These are phyloP conservation scores for Telfairia occidentalis DNA, from an alignment of 331 rosid genomes.

Conservation along the genomic window DNA sequence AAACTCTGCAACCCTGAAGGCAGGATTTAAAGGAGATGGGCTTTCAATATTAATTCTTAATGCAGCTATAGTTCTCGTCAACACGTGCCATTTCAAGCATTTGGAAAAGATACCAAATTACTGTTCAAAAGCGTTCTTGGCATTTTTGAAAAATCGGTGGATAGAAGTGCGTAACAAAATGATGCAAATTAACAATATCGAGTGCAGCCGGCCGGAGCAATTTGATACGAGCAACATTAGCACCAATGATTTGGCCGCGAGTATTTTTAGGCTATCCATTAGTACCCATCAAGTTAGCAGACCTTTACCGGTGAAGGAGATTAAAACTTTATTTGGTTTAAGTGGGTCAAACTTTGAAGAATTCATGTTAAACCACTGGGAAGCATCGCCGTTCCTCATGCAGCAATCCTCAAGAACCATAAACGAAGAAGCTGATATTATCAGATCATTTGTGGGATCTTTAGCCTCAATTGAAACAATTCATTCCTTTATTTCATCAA, in stretches of 20 bases:
- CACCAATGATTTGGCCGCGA: constrained; percentile 43
- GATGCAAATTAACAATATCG: constrained; percentile 14
- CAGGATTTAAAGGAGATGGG: constrained; percentile 45
- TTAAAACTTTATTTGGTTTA: constrained; percentile 42
- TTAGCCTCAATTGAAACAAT: constrained; percentile 23
- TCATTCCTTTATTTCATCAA: constrained; percentile 43
- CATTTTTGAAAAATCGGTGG: constrained; percentile 36
- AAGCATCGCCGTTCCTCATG: constrained; percentile 42
- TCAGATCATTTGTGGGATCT: constrained; percentile 27
- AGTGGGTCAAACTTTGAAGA: constrained; percentile 39
- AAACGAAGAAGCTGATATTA: constrained; percentile 25
- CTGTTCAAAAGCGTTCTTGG: constrained; percentile 23
- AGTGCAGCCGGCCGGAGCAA: constrained; percentile 20
- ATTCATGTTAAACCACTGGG: constrained; percentile 58
- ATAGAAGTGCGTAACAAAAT: constrained; percentile 27
- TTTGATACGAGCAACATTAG: constrained; percentile 35
- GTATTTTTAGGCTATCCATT: constrained; percentile 63
- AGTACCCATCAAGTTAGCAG: constrained; percentile 14
- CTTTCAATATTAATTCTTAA: constrained; percentile 31
- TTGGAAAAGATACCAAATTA: constrained; percentile 34
- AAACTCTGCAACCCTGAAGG: constrained; percentile 23
- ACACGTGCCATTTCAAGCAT: constrained; percentile 38
- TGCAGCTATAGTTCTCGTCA: constrained; percentile 42
- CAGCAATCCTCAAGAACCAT: constrained; percentile 17
- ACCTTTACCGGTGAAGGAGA: constrained; percentile 30